Percentiles rank a stretch among this genome's conserved stretches.
phyloP scores from a whole-genome alignment of 169 alveolate genomes.

The Eimeria acervulina region DNA sequence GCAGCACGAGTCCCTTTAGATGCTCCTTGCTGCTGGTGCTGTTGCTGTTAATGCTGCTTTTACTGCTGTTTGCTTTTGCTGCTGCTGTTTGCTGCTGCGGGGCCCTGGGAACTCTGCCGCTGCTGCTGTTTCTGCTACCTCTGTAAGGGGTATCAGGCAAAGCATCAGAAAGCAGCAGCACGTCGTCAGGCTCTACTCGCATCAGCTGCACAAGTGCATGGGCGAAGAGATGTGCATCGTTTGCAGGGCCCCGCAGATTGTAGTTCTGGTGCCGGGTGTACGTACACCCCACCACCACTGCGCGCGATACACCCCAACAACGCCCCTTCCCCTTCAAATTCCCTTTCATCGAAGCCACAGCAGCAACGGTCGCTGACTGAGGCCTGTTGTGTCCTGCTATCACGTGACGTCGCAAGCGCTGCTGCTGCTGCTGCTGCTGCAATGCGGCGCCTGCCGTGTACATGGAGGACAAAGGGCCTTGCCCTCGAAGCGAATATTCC shows the following conservation, averaged over 20 bases:
- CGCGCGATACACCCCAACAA: conserved; percentile 85
- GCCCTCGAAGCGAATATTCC: neutral
- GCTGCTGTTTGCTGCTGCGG: conserved; percentile 51
- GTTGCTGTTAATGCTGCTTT: too few species aligned
- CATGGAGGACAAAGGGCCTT: neutral
- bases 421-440: conserved; percentile 71
- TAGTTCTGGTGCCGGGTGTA: conserved; percentile 87
- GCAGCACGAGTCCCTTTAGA: conserved; percentile 71
- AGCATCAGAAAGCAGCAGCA: conserved; percentile 91
- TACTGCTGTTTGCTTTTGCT: conserved; percentile 32
- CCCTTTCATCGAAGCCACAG: neutral
- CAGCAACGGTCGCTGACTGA: conserved; percentile 3
- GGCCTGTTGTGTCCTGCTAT: conserved; percentile 21
- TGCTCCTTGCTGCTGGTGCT: conserved; percentile 46
- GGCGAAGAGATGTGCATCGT: conserved; percentile 94
- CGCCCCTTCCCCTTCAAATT: conserved; percentile 1
- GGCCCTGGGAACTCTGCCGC: conserved; percentile 37
- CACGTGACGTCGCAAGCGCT: conserved; percentile 23
- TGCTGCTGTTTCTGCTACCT: conserved; percentile 83
- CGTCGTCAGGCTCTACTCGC: conserved; percentile 90
- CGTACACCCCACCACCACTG: conserved; percentile 94
- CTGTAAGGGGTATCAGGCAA: conserved; percentile 90
- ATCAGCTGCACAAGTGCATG: conserved; percentile 90
- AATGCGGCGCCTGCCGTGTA: neutral
- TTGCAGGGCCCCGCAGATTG: conserved; percentile 92